Evolutionary conservation across 2,329 filamentous ascomycete genomes (phyloP).

Genomic region (Lasiodiplodia hormozganensis): DNA sequence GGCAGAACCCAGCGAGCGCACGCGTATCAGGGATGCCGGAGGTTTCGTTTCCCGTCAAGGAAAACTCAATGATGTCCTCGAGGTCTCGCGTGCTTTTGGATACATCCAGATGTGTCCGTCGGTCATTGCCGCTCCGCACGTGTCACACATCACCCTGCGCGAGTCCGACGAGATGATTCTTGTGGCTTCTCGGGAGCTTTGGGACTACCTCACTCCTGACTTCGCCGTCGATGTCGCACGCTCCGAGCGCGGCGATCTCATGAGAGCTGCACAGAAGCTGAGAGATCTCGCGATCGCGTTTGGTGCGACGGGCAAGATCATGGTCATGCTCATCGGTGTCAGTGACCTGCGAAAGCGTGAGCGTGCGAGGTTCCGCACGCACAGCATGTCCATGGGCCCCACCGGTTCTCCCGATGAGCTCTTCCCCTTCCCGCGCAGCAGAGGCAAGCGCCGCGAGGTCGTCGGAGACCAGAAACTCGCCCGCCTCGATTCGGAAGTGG

Average conservation of each 20-base stretch:
- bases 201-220: conserved; percentile 91
- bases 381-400: conserved; percentile 85
- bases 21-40: conserved; percentile 90
- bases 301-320: conserved; percentile 91
- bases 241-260: conserved; percentile 85
- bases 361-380: conserved; percentile 74
- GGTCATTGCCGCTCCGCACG: conserved; percentile 88
- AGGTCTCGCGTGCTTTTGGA: conserved; percentile 93
- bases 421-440: conserved; percentile 63
- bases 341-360: conserved; percentile 88
- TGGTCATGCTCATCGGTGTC: conserved; percentile 98
- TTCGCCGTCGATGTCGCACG: conserved; percentile 91
- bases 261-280: conserved; percentile 93
- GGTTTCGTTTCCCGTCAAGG: conserved; percentile 96
- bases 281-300: conserved; percentile 95
- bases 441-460: conserved; percentile 58
- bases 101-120: conserved; percentile 92
- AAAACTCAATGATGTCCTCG: conserved; percentile 87
- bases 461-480: conserved; percentile 86
- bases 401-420: conserved; percentile 76
- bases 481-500: conserved; percentile 86
- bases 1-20: conserved; percentile 80
- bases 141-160: conserved; percentile 77
- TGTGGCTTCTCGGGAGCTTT: conserved; percentile 88
- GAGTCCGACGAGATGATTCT: conserved; percentile 94